Conservation (phyloP, 345 rosid genomes). For the Dimocarpus longan region DNA sequence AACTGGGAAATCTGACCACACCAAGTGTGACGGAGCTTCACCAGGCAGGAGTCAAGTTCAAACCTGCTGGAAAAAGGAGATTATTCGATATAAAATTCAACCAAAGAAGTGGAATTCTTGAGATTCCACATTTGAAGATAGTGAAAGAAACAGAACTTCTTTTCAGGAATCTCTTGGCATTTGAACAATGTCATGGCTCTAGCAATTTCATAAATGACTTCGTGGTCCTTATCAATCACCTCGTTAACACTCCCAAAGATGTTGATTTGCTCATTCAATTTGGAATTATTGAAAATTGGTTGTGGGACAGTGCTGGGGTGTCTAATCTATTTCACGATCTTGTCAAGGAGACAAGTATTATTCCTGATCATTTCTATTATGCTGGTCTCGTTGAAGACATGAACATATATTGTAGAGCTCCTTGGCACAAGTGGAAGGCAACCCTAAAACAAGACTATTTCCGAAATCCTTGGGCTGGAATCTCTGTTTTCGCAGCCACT, state of each 20-base stretch:
- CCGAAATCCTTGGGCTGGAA: slow-evolving; percentile 24
- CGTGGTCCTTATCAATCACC: not conserved
- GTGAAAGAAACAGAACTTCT: not conserved
- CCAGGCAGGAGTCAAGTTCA: slow-evolving; percentile 16
- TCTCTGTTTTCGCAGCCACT: slow-evolving; percentile 11
- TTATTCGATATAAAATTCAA: slow-evolving; percentile 18
- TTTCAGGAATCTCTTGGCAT: slow-evolving; percentile 25
- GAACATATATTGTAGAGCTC: not conserved
- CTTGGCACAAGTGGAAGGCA: slow-evolving; percentile 27
- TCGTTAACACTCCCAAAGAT: not conserved
- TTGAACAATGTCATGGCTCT: slow-evolving; percentile 6
- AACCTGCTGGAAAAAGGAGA: not conserved
- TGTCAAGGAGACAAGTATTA: not conserved
- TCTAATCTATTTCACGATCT: slow-evolving; percentile 1
- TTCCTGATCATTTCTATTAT: not conserved
- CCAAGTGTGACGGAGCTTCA: slow-evolving; percentile 16
- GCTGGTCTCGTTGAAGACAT: not conserved
- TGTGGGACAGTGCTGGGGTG: too few species aligned
- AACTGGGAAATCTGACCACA: not conserved
- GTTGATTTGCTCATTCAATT: slow-evolving; percentile 2
- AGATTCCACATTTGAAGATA: slow-evolving; percentile 16
- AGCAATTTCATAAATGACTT: slow-evolving; percentile 7
- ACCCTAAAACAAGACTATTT: slow-evolving; percentile 21
- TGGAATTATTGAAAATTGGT: not conserved
- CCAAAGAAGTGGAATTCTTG: not conserved